Conservation (phyloP, 345 rosid species). For the Mangifera indica region DNA sequence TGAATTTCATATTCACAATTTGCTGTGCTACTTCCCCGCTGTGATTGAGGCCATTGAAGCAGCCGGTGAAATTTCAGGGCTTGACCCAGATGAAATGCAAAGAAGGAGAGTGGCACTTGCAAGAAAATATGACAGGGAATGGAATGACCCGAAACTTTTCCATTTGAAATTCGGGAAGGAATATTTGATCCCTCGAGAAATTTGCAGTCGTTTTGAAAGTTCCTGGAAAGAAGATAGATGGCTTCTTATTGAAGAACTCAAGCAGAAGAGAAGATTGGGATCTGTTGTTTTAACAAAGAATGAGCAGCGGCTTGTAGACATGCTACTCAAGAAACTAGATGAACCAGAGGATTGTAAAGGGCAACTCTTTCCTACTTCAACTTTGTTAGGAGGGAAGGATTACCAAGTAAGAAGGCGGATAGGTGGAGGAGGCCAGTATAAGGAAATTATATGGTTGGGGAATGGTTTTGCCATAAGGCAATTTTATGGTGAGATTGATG, state of each 20-base stretch:
- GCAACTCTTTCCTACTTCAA: constrained; percentile 60
- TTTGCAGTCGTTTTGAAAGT: constrained; percentile 50
- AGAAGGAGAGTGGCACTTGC: constrained; percentile 58
- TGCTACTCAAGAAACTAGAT: constrained; percentile 58
- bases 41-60: constrained; percentile 82
- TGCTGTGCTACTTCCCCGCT: constrained; percentile 62
- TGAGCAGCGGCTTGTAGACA: constrained; percentile 61
- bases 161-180: constrained; percentile 76
- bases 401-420: constrained; percentile 67
- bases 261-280: constrained; percentile 47
- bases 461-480: constrained; percentile 66
- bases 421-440: constrained; percentile 61
- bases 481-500: constrained; percentile 49
- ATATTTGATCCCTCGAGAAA: constrained; percentile 59
- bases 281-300: constrained; percentile 44
- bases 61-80: constrained; percentile 80
- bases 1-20: constrained; percentile 78
- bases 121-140: constrained; percentile 66
- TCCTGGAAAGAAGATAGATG: constrained; percentile 78
- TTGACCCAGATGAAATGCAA: constrained; percentile 74
- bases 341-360: constrained; percentile 37
- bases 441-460: constrained; percentile 93
- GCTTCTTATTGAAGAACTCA: constrained; percentile 62
- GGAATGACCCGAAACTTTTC: constrained; percentile 79
- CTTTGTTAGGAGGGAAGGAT: constrained; percentile 62